Evolutionary conservation across 768 basidiomycete species (phyloP).

Genomic region (Psilocybe cubensis): DNA sequence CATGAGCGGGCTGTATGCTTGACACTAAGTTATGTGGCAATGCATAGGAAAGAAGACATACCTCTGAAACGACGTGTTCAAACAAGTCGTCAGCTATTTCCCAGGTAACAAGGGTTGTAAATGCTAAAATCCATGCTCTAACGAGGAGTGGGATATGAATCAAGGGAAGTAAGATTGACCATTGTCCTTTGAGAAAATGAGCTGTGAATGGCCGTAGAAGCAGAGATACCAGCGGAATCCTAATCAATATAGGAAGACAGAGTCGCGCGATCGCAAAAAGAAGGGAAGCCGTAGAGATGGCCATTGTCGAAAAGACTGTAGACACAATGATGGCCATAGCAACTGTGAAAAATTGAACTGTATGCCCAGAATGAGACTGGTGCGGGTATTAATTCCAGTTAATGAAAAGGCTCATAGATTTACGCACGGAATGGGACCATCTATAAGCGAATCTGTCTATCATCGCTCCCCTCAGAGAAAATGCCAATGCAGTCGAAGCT

Average conservation of each 20-base stretch:
- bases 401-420: background rate
- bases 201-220: slow-evolving; percentile 63
- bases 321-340: slow-evolving; percentile 39
- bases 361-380: slow-evolving; percentile 10
- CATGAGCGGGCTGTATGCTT: slow-evolving; percentile 45
- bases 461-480: slow-evolving; percentile 60
- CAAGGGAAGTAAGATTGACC: slow-evolving; percentile 55
- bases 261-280: slow-evolving; percentile 54
- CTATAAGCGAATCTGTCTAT: slow-evolving; percentile 60
- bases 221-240: slow-evolving; percentile 52
- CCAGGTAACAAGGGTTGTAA: slow-evolving; percentile 61
- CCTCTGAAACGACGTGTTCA: slow-evolving; percentile 61
- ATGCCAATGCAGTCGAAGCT: slow-evolving; percentile 46
- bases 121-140: slow-evolving; percentile 52
- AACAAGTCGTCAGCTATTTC: slow-evolving; percentile 66
- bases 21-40: slow-evolving; percentile 1
- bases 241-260: slow-evolving; percentile 54
- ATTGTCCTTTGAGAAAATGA: slow-evolving; percentile 63
- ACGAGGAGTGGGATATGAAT: slow-evolving; percentile 46
- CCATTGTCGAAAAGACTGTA: slow-evolving; percentile 41
- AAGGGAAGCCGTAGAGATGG: slow-evolving; percentile 39
- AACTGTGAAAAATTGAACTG: slow-evolving; percentile 16
- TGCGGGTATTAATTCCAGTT: background rate
- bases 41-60: slow-evolving; percentile 26
- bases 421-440: slow-evolving; percentile 37